Conservation (phyloP, 352 stramenopile species). For the Globisporangium spinosum region DNA sequence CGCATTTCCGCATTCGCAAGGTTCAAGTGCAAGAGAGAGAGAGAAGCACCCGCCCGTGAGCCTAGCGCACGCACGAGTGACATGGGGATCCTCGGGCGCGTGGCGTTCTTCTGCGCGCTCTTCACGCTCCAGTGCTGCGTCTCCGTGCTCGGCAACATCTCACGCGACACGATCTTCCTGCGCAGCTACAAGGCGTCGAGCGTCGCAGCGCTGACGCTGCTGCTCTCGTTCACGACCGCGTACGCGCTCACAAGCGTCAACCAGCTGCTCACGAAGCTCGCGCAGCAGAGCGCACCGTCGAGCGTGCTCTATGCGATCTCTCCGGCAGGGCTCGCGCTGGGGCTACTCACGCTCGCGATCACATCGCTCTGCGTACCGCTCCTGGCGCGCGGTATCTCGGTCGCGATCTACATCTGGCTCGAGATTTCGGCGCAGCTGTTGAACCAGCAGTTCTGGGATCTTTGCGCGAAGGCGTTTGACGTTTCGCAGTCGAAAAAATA, state of each 20-base stretch:
- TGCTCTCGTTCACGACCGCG: constrained; percentile 69
- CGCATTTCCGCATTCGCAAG: neutral
- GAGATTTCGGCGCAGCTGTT: constrained; percentile 73
- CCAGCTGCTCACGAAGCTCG: constrained; percentile 31
- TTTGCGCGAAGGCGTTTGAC: constrained; percentile 78
- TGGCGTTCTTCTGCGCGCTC: constrained; percentile 79
- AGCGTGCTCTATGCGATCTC: constrained; percentile 54
- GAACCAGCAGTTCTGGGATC: constrained; percentile 85
- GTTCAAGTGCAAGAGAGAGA: neutral
- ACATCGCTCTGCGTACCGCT: constrained; percentile 42
- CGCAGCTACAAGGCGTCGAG: constrained; percentile 63
- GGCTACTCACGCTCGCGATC: constrained; percentile 41
- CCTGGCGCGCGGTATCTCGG: constrained; percentile 41
- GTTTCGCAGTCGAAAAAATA: constrained; percentile 83
- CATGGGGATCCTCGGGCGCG: constrained; percentile 30
- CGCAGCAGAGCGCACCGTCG: constrained; percentile 19
- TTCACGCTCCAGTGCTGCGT: constrained; percentile 82
- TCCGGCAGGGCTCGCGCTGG: constrained; percentile 37
- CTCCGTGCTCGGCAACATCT: constrained; percentile 70
- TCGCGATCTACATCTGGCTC: constrained; percentile 79
- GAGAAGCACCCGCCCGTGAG: neutral
- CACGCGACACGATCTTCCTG: constrained; percentile 81
- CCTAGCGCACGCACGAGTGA: neutral
- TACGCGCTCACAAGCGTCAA: constrained; percentile 56
- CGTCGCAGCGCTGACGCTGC: constrained; percentile 66